Conservation (phyloP, 73 alveolate species). For the Paraurostyla sp. region DNA sequence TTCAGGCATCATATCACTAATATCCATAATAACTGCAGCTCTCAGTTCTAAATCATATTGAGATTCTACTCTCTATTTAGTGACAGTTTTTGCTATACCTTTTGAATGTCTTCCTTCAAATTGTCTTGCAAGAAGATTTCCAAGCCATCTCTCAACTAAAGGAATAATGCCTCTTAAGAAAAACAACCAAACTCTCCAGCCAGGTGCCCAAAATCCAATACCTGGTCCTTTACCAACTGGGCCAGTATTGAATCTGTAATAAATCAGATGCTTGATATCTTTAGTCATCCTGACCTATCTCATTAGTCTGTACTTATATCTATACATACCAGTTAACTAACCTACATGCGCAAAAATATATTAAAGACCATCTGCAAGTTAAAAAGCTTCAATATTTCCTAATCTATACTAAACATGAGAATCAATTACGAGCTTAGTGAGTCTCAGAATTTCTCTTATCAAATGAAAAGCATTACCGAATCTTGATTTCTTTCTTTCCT, state of each 20-base stretch:
- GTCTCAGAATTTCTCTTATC: constrained; percentile 99
- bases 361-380: constrained; percentile 99
- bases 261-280: constrained; percentile 99
- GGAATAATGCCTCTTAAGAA: constrained; percentile 99
- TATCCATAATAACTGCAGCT: constrained; percentile 99
- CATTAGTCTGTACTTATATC: constrained; percentile 99
- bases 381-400: constrained; percentile 99
- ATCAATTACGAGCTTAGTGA: constrained; percentile 98
- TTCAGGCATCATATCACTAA: constrained; percentile 99
- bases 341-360: constrained; percentile 99
- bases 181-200: constrained; percentile 99
- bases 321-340: constrained; percentile 99
- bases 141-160: constrained; percentile 99
- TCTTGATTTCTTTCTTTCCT: constrained; percentile 99
- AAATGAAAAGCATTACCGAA: constrained; percentile 99
- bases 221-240: constrained; percentile 99
- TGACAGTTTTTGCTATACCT: constrained; percentile 99
- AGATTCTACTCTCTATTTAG: constrained; percentile 99
- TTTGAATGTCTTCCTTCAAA: constrained; percentile 99
- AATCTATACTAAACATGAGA: constrained; percentile 98
- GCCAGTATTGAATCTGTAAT: constrained; percentile 99
- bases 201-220: constrained; percentile 99
- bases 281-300: constrained; percentile 99
- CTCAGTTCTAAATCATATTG: constrained; percentile 99
- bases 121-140: constrained; percentile 99